Percentiles rank a stretch among this genome's conserved stretches.
Evolutionary conservation across 129 eudicot species (phyloP).

Genomic region (sunflower (Helianthus annuus)): HanXRQr2.0-SUNRISE NC_035446.2:93579183-93579682

Average conservation of each 20-base stretch:
- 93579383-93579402: conserved; percentile 31
- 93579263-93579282: conserved; percentile 9
- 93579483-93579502: conserved; percentile 24
- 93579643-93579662: conserved; percentile 20
- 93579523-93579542: conserved; percentile 16
- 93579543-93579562: conserved; percentile 18
- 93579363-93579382: conserved; percentile 58
- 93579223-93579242: conserved; percentile 58
- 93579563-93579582: conserved; percentile 13
- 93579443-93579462: conserved; percentile 50
- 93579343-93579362: conserved; percentile 43
- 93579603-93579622: conserved; percentile 21
- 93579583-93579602: conserved; percentile 20
- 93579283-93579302: conserved; percentile 44
- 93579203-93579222: conserved; percentile 91
- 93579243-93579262: background rate
- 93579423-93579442: conserved; percentile 38
- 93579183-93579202: conserved; percentile 89
- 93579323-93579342: conserved; percentile 35
- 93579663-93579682: conserved; percentile 12
- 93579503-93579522: conserved; percentile 13
- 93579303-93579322: conserved; percentile 17
- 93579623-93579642: background rate
- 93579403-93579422: conserved; percentile 32
- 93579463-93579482: conserved; percentile 26